A percentile compares a stretch with the other conserved stretches of the same genome.
phyloP scores from a whole-genome alignment of 2,329 filamentous ascomycete species.

The Cladophialophora psammophila region DNA sequence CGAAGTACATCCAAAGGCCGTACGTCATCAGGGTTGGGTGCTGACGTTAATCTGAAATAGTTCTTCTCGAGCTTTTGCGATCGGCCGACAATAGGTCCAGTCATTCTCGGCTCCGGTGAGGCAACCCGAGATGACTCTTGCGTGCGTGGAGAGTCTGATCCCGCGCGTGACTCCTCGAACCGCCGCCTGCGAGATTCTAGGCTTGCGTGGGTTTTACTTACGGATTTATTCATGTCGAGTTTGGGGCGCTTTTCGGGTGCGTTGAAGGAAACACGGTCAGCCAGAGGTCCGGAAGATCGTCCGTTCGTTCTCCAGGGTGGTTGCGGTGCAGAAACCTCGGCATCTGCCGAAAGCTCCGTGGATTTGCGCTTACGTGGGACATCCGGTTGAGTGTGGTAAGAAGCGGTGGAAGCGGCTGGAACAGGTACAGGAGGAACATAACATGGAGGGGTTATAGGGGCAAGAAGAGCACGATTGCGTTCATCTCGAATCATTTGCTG shows the following conservation, averaged over 20 bases:
- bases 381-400: constrained; percentile 41
- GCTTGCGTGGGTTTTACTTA: constrained; percentile 89
- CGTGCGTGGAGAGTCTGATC: constrained; percentile 50
- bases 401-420: constrained; percentile 27
- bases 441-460: constrained; percentile 35
- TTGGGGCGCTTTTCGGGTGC: constrained; percentile 59
- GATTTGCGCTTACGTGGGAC: constrained; percentile 83
- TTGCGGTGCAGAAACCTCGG: constrained; percentile 56
- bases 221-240: constrained; percentile 59
- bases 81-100: constrained; percentile 81
- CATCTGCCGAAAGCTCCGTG: constrained; percentile 64
- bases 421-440: constrained; percentile 36
- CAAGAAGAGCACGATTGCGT: constrained; percentile 53
- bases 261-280: constrained; percentile 75
- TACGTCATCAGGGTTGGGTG: constrained; percentile 86
- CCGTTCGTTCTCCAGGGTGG: constrained; percentile 81
- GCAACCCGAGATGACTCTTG: constrained; percentile 52
- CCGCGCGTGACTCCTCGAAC: constrained; percentile 68
- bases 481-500: constrained; percentile 82
- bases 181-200: constrained; percentile 89
- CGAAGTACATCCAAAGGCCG: constrained; percentile 81
- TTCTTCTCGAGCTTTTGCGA: constrained; percentile 87
- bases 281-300: constrained; percentile 60
- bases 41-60: constrained; percentile 90
- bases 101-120: constrained; percentile 53